Base-by-base conservation (phyloP, 78 protist species). In the Pelomyxa schiedti region DNA sequence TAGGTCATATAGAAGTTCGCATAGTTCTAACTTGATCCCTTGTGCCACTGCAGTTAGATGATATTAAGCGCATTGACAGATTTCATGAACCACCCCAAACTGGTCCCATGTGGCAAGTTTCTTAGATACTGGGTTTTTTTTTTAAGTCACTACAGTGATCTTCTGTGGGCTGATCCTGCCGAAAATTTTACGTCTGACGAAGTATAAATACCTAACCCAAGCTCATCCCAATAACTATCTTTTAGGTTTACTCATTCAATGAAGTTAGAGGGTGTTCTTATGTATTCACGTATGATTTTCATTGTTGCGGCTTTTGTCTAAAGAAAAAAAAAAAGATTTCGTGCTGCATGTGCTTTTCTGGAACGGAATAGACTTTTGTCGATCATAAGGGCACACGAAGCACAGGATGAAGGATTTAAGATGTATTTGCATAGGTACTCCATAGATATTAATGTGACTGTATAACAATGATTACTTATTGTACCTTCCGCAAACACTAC, bases 341-440 rank as follows among this genome's bases (percentile, higher is more conserved):
- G 53, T 40, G 98, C 99, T 22, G 96, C 80, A 42, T 80, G 90
- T 65, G 22, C 38, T 24, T 97, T 97, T 66, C 52, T 97, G 53
- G 86, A 90, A 41, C 32, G 76, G 28, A 97, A 97, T 80, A 76
- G 81, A 36, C 76, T 97, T 36, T 64, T 93, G n/a, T 92, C 97
- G 0, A 79, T 97, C 7, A 90, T 97, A 26, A 86, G 99, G 47
- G 99, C 98, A 24, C 99, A 97, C 78, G 99, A 97, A 71, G 98
- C 96, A n/a, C n/a, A n/a, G n/a, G n/a, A n/a, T n/a, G n/a, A n/a
- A n/a, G n/a, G n/a, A n/a, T n/a, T n/a, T n/a, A 0, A 95, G 94
- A 74, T 86, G 77, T 26, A 80, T 83, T 24, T 92, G 95, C 38
- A n/a, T n/a, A n/a, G n/a, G n/a, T n/a, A n/a, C n/a, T n/a, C n/a